These are phyloP conservation scores for Eucalyptus pumila DNA, from an alignment of 345 rosid genomes.

Conservation along the genomic window DNA sequence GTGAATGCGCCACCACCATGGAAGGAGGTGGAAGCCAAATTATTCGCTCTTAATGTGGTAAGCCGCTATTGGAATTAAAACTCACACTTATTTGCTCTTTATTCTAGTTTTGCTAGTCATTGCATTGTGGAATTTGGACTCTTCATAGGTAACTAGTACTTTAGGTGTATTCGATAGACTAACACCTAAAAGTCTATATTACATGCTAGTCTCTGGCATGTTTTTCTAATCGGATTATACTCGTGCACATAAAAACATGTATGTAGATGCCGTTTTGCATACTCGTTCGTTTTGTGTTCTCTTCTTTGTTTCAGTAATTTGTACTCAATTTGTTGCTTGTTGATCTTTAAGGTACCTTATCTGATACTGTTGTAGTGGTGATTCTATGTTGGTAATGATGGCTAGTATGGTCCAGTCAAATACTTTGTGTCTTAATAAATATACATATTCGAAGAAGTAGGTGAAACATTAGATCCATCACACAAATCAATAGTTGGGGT, in stretches of 20 bases:
- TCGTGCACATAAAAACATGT: not conserved
- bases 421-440: not conserved
- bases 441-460: not conserved
- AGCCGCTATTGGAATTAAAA: not conserved
- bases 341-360: not conserved
- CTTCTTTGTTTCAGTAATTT: not conserved
- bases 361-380: not conserved
- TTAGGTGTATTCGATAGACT: not conserved
- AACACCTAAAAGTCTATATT: not conserved
- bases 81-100: not conserved
- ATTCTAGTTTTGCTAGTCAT: not conserved
- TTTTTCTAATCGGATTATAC: not conserved
- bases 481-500: not conserved
- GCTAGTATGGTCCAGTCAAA: not conserved
- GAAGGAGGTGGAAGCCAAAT: slow-evolving; percentile 77
- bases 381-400: not conserved
- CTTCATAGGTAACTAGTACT: not conserved
- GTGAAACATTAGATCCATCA: not conserved
- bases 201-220: not conserved
- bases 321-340: not conserved
- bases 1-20: slow-evolving; percentile 48
- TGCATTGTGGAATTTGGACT: not conserved
- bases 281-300: not conserved
- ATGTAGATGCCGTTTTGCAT: not conserved
- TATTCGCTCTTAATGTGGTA: slow-evolving; percentile 83